phyloP scores from a whole-genome alignment of 805 yeast genomes.

The Brettanomyces bruxellensis region DNA sequence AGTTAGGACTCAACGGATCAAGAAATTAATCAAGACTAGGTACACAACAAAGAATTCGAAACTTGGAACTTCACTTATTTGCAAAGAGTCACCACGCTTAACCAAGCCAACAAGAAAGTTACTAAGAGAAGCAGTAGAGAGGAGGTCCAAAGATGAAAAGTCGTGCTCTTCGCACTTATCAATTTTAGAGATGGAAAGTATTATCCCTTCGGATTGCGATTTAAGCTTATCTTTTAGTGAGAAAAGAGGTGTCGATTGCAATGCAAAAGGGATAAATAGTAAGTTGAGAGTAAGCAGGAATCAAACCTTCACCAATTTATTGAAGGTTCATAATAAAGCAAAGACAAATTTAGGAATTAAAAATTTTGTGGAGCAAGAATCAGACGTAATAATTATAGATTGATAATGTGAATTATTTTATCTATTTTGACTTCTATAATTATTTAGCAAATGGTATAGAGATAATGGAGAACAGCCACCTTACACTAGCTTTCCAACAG shows the following conservation, averaged over 20 bases:
- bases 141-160: constrained; percentile 43
- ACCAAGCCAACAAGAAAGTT: constrained; percentile 11
- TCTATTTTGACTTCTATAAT: background rate
- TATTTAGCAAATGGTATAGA: background rate
- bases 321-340: background rate
- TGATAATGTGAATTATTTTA: background rate
- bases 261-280: background rate
- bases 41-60: constrained; percentile 32
- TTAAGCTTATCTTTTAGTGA: too few species aligned
- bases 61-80: constrained; percentile 16
- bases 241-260: constrained; percentile 5
- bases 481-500: constrained; percentile 28
- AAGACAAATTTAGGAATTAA: constrained; percentile 1
- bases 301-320: background rate
- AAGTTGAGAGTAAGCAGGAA: too few species aligned
- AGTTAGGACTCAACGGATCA: constrained; percentile 30
- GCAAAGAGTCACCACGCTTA: background rate
- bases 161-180: constrained; percentile 31
- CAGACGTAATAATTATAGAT: constrained; percentile 3
- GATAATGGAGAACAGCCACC: background rate
- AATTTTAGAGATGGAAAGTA: constrained; percentile 17
- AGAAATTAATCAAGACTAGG: constrained; percentile 30
- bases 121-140: constrained; percentile 53
- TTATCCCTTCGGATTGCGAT: constrained; percentile 23
- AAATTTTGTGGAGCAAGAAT: background rate